Conservation (phyloP, 805 yeast species). For the Saccharomycopsis sp. region DNA sequence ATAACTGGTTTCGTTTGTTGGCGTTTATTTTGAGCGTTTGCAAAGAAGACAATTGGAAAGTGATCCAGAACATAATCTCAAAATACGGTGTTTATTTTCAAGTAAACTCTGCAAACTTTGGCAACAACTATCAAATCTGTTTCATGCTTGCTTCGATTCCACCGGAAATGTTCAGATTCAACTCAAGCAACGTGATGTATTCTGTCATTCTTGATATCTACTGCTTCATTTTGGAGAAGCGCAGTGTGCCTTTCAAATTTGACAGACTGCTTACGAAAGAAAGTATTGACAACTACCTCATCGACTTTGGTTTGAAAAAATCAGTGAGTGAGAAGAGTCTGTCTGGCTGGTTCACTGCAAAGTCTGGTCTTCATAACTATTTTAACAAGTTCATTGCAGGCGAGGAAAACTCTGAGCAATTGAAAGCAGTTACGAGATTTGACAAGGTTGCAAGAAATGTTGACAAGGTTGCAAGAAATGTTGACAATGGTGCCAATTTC, state of each 20-base stretch:
- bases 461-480: constrained; percentile 13
- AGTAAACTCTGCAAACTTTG: neutral
- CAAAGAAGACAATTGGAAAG: constrained; percentile 10
- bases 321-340: constrained; percentile 5
- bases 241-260: constrained; percentile 1
- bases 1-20: constrained; percentile 15
- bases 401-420: constrained; percentile 15
- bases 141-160: constrained; percentile 19
- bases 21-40: constrained; percentile 11
- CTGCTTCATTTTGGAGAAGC: constrained; percentile 13
- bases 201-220: constrained; percentile 17
- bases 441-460: constrained; percentile 15
- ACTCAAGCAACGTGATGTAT: constrained; percentile 13
- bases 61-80: constrained; percentile 13
- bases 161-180: constrained; percentile 14
- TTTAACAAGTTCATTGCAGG: constrained; percentile 21
- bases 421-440: constrained; percentile 11
- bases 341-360: constrained; percentile 18
- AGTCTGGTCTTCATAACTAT: constrained; percentile 17
- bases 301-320: constrained; percentile 13
- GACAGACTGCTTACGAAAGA: constrained; percentile 3
- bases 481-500: constrained; percentile 15
- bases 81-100: constrained; percentile 16
- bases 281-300: constrained; percentile 7
- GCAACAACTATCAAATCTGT: constrained; percentile 13